These are phyloP conservation scores for Tylopilus subfusipes DNA, from an alignment of 768 basidiomycete genomes.

Conservation along the genomic window DNA sequence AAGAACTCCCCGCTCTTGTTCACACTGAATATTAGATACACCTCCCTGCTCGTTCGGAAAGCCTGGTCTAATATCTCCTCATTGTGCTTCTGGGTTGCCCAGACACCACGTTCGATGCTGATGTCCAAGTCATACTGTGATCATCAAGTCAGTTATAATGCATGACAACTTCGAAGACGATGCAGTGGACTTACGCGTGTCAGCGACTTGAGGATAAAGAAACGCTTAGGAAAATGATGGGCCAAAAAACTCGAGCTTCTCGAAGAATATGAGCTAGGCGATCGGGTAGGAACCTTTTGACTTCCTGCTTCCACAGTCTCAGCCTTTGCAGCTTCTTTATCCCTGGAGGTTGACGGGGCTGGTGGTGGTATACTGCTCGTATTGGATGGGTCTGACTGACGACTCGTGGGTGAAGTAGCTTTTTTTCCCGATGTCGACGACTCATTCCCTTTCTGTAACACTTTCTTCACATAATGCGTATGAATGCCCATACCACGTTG, in stretches of 20 bases:
- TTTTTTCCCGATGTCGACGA: slow-evolving; percentile 5
- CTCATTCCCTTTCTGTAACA: slow-evolving; percentile 38
- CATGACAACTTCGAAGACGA: neutral
- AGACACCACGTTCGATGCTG: slow-evolving; percentile 72
- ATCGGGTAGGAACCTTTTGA: slow-evolving; percentile 29
- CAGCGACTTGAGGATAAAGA: slow-evolving; percentile 88
- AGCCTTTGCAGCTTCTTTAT: slow-evolving; percentile 32
- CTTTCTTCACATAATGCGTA: slow-evolving; percentile 70
- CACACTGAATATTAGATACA: slow-evolving; percentile 86
- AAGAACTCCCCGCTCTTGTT: slow-evolving; percentile 95
- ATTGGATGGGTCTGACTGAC: neutral
- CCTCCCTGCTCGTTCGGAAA: slow-evolving; percentile 84
- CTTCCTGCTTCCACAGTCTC: neutral
- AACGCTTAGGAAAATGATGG: slow-evolving; percentile 80
- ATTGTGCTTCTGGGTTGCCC: slow-evolving; percentile 94
- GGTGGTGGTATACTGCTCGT: slow-evolving; percentile 14
- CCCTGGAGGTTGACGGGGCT: slow-evolving; percentile 34
- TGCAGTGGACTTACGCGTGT: slow-evolving; percentile 53
- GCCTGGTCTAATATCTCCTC: slow-evolving; percentile 90
- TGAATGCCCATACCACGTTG: slow-evolving; percentile 89
- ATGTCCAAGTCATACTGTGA: slow-evolving; percentile 71
- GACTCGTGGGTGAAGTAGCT: neutral
- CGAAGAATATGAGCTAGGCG: slow-evolving; percentile 68
- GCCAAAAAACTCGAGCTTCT: slow-evolving; percentile 80
- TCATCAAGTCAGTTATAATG: neutral